Conservation (phyloP, 208 protist species). For the Phytomonas francai region DNA sequence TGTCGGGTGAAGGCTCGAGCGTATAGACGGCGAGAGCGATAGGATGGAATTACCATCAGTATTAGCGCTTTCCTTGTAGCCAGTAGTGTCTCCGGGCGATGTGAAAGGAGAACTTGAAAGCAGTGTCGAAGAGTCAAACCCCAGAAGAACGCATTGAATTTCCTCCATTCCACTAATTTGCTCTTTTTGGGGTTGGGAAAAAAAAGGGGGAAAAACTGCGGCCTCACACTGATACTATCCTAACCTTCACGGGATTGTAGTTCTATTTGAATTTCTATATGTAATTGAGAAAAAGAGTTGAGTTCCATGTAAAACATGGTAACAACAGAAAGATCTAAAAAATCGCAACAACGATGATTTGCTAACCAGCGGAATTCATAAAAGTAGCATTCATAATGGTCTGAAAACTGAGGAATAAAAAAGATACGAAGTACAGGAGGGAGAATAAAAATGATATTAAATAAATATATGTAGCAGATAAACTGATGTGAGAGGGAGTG, state of each 20-base stretch:
- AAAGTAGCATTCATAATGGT: background rate
- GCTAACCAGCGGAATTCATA: background rate
- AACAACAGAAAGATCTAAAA: background rate
- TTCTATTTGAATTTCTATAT: background rate
- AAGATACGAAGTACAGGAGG: constrained; percentile 2
- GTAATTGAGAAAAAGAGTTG: background rate
- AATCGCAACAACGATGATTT: background rate
- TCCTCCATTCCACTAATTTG: constrained; percentile 54
- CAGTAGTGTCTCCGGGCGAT: background rate
- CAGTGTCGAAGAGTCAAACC: constrained; percentile 55
- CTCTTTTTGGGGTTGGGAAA: background rate
- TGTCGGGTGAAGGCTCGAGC: constrained; percentile 47
- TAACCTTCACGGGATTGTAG: background rate
- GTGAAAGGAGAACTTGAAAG: background rate
- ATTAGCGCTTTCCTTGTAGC: background rate
- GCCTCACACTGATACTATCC: background rate
- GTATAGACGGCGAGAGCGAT: constrained; percentile 12
- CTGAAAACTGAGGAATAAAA: constrained; percentile 6
- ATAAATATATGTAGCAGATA: constrained; percentile 1
- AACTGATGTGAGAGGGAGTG: constrained; percentile 5
- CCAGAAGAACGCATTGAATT: constrained; percentile 68
- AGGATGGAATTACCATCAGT: background rate
- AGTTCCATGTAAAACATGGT: background rate
- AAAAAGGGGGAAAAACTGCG: background rate
- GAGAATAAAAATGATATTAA: constrained; percentile 1